Conservation (phyloP, 1,139 yeast genomes). For the Candida anutae region DNA sequence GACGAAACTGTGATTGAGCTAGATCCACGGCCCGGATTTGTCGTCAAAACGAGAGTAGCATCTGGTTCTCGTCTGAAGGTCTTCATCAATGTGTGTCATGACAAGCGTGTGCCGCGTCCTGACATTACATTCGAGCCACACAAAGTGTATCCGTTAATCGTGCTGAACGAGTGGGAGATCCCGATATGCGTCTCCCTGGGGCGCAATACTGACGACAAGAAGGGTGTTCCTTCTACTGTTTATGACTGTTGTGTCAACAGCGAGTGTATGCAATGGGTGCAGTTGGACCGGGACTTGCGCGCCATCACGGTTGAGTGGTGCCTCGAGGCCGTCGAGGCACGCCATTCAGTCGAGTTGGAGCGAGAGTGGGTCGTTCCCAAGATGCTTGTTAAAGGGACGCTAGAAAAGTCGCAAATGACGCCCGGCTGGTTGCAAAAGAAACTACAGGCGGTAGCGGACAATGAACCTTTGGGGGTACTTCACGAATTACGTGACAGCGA, state of each 20-base stretch:
- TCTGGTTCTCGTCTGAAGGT: conserved; percentile 41
- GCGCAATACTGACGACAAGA: conserved; percentile 55
- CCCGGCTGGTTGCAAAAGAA: conserved; percentile 23
- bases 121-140: conserved; percentile 45
- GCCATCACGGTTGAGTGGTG: conserved; percentile 54
- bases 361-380: conserved; percentile 49
- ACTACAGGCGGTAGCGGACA: conserved; percentile 24
- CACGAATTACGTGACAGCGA: conserved; percentile 28
- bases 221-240: conserved; percentile 56
- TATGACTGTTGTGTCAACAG: conserved; percentile 71
- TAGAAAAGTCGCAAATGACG: conserved; percentile 18
- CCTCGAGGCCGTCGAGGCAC: conserved; percentile 57
- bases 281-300: conserved; percentile 42
- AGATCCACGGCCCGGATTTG: conserved; percentile 55
- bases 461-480: conserved; percentile 35
- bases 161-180: conserved; percentile 75
- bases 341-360: conserved; percentile 30
- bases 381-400: conserved; percentile 52
- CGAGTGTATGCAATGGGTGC: conserved; percentile 54
- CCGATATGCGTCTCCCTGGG: conserved; percentile 65
- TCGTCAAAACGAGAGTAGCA: conserved; percentile 49
- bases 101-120: conserved; percentile 50
- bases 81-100: conserved; percentile 73
- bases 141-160: conserved; percentile 55
- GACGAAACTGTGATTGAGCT: conserved; percentile 6